Evolutionary conservation across 768 basidiomycete genomes (phyloP).

Genomic region (Termitomyces titanicus): DNA sequence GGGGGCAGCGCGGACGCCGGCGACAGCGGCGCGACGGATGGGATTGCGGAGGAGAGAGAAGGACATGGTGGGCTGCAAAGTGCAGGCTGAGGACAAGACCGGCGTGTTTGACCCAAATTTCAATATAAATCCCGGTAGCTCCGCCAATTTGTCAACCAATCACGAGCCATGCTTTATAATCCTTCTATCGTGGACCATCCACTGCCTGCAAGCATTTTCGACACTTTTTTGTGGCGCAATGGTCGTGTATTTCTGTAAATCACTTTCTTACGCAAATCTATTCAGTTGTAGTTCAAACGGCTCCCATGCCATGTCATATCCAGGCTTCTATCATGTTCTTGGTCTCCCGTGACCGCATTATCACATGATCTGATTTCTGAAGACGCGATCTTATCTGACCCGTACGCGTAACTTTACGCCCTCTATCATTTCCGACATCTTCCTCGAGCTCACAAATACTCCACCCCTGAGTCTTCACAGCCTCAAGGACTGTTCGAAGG

Average conservation of each 20-base stretch:
- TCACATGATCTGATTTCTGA: background rate
- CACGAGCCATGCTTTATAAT: conserved; percentile 15
- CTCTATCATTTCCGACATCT: too few relatives aligned
- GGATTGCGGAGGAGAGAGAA: conserved; percentile 50
- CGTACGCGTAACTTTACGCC: too few relatives aligned
- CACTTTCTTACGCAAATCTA: background rate
- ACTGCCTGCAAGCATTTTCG: background rate
- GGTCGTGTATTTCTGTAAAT: background rate
- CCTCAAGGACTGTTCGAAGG: too few relatives aligned
- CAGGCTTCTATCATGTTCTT: background rate
- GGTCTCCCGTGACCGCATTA: background rate
- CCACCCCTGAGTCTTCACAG: too few relatives aligned
- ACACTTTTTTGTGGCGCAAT: conserved; percentile 3
- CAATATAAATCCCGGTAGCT: conserved; percentile 2
- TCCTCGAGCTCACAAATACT: too few relatives aligned
- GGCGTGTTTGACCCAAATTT: conserved; percentile 12
- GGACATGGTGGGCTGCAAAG: conserved; percentile 44
- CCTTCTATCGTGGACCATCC: background rate
- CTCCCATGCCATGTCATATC: conserved; percentile 3
- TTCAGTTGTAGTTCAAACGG: background rate
- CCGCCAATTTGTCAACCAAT: conserved; percentile 19
- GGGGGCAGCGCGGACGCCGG: conserved; percentile 25
- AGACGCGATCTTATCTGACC: too few relatives aligned
- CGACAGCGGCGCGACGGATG: conserved; percentile 39
- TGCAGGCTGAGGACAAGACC: background rate